phyloP scores from a whole-genome alignment of 2,329 filamentous ascomycete species.

The Claviceps monticola region DNA sequence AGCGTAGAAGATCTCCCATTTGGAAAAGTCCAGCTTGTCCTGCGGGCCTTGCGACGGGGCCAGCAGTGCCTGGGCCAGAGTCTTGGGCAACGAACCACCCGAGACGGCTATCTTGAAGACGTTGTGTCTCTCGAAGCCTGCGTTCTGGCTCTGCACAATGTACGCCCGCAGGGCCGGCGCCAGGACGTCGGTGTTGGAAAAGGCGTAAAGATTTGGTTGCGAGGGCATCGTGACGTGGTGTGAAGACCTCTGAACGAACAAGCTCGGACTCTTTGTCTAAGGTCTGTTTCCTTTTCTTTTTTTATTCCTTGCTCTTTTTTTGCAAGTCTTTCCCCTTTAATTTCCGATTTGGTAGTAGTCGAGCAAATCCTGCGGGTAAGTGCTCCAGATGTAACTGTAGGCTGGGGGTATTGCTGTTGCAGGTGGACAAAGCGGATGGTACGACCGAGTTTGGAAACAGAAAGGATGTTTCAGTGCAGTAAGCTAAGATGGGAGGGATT shows the following conservation, averaged over 20 bases:
- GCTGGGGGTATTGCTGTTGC: background rate
- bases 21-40: constrained; percentile 60
- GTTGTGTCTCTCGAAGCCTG: constrained; percentile 65
- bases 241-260: background rate
- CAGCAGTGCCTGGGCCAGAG: constrained; percentile 73
- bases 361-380: background rate
- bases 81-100: constrained; percentile 82
- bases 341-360: background rate
- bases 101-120: constrained; percentile 88
- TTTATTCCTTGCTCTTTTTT: background rate
- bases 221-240: constrained; percentile 27
- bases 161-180: constrained; percentile 68
- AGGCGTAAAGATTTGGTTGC: constrained; percentile 66
- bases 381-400: background rate
- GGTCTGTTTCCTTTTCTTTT: background rate
- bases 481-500: too few relatives aligned
- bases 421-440: background rate
- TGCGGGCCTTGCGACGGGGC: constrained; percentile 33
- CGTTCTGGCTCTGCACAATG: constrained; percentile 67
- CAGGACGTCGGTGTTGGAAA: constrained; percentile 54
- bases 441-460: too few relatives aligned
- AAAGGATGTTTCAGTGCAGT: too few relatives aligned
- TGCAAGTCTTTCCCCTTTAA: background rate
- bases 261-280: background rate
- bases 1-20: constrained; percentile 98